Conservation (phyloP, 768 basidiomycete species). For the Dentipellis fragilis region DNA sequence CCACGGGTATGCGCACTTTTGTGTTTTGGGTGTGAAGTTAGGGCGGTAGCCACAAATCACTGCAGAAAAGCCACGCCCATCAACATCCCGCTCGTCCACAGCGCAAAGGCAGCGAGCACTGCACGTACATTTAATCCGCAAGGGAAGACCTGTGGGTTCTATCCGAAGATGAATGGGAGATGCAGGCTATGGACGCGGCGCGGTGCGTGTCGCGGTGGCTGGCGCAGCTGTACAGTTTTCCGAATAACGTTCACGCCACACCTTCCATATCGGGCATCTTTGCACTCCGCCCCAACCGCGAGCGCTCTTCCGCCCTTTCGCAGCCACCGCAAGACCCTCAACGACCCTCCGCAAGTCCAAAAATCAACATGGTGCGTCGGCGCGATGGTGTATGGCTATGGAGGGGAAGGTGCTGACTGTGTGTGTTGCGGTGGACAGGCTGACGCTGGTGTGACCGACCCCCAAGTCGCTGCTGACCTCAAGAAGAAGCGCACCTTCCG, state of each 20-base stretch:
- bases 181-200: conserved; percentile 1
- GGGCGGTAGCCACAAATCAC: conserved; percentile 90
- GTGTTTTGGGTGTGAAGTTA: conserved; percentile 21
- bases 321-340: conserved; percentile 9
- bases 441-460: conserved; percentile 80
- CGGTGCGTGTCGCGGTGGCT: neutral
- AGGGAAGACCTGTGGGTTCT: conserved; percentile 93
- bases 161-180: conserved; percentile 40
- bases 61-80: conserved; percentile 18
- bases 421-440: conserved; percentile 44
- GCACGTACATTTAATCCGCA: conserved; percentile 71
- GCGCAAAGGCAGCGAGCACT: neutral
- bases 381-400: neutral
- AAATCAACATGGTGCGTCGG: conserved; percentile 14
- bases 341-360: neutral
- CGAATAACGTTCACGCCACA: conserved; percentile 33
- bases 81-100: conserved; percentile 1
- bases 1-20: conserved; percentile 30
- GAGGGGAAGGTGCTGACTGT: neutral
- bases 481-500: conserved; percentile 99
- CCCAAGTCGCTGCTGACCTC: conserved; percentile 87
- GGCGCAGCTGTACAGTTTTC: conserved; percentile 51
- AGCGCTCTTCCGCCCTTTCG: neutral
- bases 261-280: conserved; percentile 13
- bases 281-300: conserved; percentile 13